A percentile compares a stretch with the other conserved stretches of the same genome.
These are phyloP conservation scores for Phytophthora lateralis DNA, from an alignment of 352 stramenopile species.

Conservation along the genomic window DNA sequence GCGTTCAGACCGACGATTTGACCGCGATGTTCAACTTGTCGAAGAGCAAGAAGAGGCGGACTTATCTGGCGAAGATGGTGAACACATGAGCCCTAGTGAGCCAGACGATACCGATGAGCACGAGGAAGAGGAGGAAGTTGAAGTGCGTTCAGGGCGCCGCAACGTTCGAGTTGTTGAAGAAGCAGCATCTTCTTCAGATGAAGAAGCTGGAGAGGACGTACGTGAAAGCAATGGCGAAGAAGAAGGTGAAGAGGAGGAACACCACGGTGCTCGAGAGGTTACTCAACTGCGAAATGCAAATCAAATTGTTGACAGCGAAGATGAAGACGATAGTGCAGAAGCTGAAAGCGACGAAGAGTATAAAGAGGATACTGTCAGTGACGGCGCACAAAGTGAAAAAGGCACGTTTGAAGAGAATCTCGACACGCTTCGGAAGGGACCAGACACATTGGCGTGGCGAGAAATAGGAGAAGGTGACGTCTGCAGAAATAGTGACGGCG, in stretches of 20 bases:
- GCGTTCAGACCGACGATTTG: conserved; percentile 16
- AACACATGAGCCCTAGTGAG: conserved; percentile 7
- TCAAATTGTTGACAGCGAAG: conserved; percentile 44
- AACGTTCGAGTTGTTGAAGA: conserved; percentile 33
- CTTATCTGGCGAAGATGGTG: conserved; percentile 20
- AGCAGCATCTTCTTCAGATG: conserved; percentile 24
- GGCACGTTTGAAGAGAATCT: too few relatives aligned
- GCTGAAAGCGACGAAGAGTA: conserved; percentile 24
- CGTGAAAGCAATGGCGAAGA: conserved; percentile 7
- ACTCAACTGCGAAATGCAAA: conserved; percentile 31
- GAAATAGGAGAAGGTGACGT: too few relatives aligned
- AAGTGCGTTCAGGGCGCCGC: conserved; percentile 17
- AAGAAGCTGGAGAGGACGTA: conserved; percentile 17
- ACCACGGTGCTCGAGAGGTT: conserved; percentile 13
- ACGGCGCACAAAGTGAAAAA: conserved; percentile 19
- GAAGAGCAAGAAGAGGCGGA: conserved; percentile 30
- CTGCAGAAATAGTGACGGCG: conserved; percentile 5
- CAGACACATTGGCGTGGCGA: too few relatives aligned
- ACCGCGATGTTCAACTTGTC: conserved; percentile 29
- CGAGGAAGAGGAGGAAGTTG: conserved; percentile 28
- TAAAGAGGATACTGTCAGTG: conserved; percentile 8
- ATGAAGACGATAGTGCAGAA: conserved; percentile 25
- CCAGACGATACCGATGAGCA: conserved; percentile 16
- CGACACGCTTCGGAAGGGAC: too few relatives aligned
- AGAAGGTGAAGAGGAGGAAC: conserved; percentile 12